phyloP scores from a whole-genome alignment of 2,329 filamentous ascomycete genomes.

The Metarhizium album region DNA sequence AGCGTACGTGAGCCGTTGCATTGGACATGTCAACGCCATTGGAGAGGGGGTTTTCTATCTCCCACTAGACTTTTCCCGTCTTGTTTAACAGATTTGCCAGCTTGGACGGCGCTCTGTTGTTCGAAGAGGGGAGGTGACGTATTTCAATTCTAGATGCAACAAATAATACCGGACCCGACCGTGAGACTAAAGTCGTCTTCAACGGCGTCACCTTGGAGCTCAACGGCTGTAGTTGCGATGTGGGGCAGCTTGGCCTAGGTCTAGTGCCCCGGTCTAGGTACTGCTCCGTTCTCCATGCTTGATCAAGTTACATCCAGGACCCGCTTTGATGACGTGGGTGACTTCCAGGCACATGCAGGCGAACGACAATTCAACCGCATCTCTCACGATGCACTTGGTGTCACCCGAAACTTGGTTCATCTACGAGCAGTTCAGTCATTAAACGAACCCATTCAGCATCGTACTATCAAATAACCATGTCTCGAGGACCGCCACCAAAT shows the following conservation, averaged over 20 bases:
- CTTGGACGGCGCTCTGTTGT: too few relatives aligned
- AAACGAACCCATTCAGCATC: not conserved
- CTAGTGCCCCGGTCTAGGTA: too few relatives aligned
- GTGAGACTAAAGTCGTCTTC: too few relatives aligned
- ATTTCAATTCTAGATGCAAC: not conserved
- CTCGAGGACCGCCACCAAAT: slow-evolving; percentile 37
- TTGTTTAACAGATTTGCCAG: too few relatives aligned
- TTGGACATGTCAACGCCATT: too few relatives aligned
- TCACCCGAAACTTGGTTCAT: not conserved
- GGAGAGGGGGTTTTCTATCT: too few relatives aligned
- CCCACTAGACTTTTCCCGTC: too few relatives aligned
- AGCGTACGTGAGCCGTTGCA: not conserved
- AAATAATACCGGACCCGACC: too few relatives aligned
- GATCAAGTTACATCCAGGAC: too few relatives aligned
- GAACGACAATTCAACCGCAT: not conserved
- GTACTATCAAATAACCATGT: slow-evolving; percentile 17
- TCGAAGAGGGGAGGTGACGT: not conserved
- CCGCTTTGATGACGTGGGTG: slow-evolving; percentile 30
- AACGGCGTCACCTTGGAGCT: not conserved
- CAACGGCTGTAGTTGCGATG: too few relatives aligned
- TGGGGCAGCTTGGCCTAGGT: too few relatives aligned
- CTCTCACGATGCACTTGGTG: not conserved
- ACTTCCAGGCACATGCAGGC: not conserved
- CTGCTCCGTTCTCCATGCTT: too few relatives aligned
- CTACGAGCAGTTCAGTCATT: not conserved